Base-by-base conservation (phyloP, 306 rosid species). In the Lathyrus oleraceus region DNA sequence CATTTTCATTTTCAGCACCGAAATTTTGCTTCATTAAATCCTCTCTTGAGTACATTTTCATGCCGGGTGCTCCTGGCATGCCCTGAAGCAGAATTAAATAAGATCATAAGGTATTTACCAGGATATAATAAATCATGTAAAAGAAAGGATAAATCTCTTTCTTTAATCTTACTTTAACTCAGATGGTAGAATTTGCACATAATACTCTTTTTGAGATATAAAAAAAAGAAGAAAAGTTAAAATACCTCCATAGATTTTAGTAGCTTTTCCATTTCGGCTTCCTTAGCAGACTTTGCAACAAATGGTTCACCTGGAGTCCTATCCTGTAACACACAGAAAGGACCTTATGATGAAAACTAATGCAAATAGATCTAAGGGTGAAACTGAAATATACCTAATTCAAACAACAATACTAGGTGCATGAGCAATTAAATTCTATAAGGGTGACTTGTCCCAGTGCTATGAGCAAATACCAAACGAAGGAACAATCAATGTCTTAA, bases 31-130 rank as follows among this genome's bases (percentile, higher is more conserved):
- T 92, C 98, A 87, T 86, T 60, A 92, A 65, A n/a, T 92, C 96
- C 15, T 92, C 98, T 64, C 88, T 87, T 1, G 98, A 92, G 60
- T 89, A 92, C 98, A 94, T 94, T 85, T 94, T 91, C 99, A 94
- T 90, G 81, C 78, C 75, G 0, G 97, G 99, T 65, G 99, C 99
- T 75, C 99, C 99, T n/a, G 99, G 99, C 97, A 94, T 91, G 12
- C 99, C 99, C 99, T 94, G 86, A 70, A 73, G 61, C 65, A 1
- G 49, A 43, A 66, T 16, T 12, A 43, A 73, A 56, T 57, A 72
- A 59, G 71, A 67, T 40, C 72, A 68, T 14, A 25, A 57, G 45
- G 61, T 20, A 28, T 30, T 30, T 11, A 61, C 56, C 39, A 23
- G 12, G 17, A 63, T 20, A 67, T 20, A 19, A 10, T 27, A 67